Conservation (phyloP, 805 yeast species). For the Wickerhamomyces alni region DNA sequence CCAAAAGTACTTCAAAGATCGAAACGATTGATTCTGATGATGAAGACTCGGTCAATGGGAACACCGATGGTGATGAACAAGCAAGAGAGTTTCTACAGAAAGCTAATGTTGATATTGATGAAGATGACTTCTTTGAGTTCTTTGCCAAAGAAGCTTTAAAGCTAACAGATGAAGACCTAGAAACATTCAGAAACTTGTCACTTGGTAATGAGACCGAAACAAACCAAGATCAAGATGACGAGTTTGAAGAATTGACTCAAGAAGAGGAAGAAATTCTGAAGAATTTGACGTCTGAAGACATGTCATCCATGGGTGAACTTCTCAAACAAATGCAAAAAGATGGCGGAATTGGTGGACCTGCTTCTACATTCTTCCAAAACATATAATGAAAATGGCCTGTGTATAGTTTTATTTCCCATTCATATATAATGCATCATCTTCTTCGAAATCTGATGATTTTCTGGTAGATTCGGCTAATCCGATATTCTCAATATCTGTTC, state of each 20-base stretch:
- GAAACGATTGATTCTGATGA: conserved; percentile 1
- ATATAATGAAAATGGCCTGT: conserved; percentile 1
- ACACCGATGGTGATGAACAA: conserved; percentile 5
- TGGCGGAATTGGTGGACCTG: conserved; percentile 29
- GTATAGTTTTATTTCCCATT: background rate
- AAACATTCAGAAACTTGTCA: conserved; percentile 24
- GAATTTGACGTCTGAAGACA: conserved; percentile 3
- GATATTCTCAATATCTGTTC: conserved; percentile 17
- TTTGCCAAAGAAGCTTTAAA: conserved; percentile 50
- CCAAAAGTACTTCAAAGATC: background rate
- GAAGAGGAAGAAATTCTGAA: conserved; percentile 16
- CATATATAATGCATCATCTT: conserved; percentile 4
- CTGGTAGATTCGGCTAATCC: conserved; percentile 17
- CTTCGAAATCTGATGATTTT: conserved; percentile 21
- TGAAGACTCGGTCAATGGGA: conserved; percentile 1
- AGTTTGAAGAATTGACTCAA: conserved; percentile 12
- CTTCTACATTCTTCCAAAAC: conserved; percentile 27
- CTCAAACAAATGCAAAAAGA: conserved; percentile 23
- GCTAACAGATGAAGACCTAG: conserved; percentile 40
- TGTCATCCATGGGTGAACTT: conserved; percentile 17
- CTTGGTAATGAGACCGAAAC: background rate
- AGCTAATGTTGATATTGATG: conserved; percentile 43
- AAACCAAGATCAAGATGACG: conserved; percentile 8
- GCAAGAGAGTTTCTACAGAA: conserved; percentile 24
- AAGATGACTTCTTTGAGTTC: conserved; percentile 66